Base-by-base conservation (phyloP, 2,329 filamentous ascomycete genomes). In the Trichoderma lentiforme region DNA sequence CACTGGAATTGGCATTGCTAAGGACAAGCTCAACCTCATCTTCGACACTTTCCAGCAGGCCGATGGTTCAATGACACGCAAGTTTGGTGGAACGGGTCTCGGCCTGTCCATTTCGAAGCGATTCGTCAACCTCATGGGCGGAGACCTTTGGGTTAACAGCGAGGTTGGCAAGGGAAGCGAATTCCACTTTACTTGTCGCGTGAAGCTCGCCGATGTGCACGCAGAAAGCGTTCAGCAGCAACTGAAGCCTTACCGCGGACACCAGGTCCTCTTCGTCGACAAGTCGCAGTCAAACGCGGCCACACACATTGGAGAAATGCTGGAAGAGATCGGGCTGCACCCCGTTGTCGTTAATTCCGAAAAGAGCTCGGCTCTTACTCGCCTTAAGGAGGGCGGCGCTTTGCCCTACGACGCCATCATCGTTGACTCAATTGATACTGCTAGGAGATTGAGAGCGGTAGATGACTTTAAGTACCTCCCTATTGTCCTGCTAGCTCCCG, bases 1-100 rank as follows among this genome's bases (percentile, higher is more conserved):
- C 81, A 98, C 96, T 43, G 96, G 96, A 76, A 99, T 98, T 78
- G 96, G 96, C 77, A 98, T 98, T 77, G 93, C 95, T 77, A 89
- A 92, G 75, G 95, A 98, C 83, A 98, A 98, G 84, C 88, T 98
- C 68, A 94, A 97, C 79, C 86, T 98, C 75, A 98, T 99, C 79
- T 98, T 99, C 82, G 96, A 98, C 83, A 98, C 95, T 0, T 98
- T 98, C 90, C 95, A 98, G 82, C 96, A 98, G 84, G 96, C 96
- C 24, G 96, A 98, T 80, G 95, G 95, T 47, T 98, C 95, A 39
- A 98, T 97, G 81, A 98, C 95, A 2, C 90, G 95, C 77, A 96
- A 97, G 80, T 98, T 98, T 80, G 95, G 95, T 77, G 95, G 95
- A 77, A 98, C 96, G 7, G 95, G 95, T 76, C 88, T 98, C 11